A percentile compares a stretch with the other conserved stretches of the same genome.
phyloP scores from a whole-genome alignment of 1,139 yeast genomes.

The Saccharomyces pastorianus region DNA sequence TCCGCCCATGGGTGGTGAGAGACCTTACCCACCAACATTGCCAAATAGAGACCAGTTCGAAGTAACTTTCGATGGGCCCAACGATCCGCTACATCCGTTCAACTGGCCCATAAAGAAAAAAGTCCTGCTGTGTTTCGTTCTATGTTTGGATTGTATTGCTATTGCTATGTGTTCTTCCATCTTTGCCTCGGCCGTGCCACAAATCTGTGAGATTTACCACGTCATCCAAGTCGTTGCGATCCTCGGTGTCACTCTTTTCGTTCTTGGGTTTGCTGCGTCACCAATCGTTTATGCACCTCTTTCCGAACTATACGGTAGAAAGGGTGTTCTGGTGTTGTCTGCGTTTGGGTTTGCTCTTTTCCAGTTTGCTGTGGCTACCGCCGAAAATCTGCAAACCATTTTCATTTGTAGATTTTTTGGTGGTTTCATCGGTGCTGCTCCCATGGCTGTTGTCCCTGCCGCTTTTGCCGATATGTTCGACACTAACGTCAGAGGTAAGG shows the following conservation, averaged over 20 bases:
- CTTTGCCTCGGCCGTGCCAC: conserved; percentile 45
- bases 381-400: conserved; percentile 63
- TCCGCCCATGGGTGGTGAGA: conserved; percentile 51
- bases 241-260: conserved; percentile 63
- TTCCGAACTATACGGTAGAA: conserved; percentile 69
- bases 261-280: conserved; percentile 75
- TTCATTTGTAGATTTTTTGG: conserved; percentile 67
- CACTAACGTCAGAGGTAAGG: conserved; percentile 56
- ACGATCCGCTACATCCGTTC: conserved; percentile 56
- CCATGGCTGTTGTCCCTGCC: conserved; percentile 77
- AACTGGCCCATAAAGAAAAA: conserved; percentile 47
- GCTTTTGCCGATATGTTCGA: conserved; percentile 70
- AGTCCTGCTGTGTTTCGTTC: conserved; percentile 34
- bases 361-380: conserved; percentile 64
- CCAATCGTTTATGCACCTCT: conserved; percentile 78
- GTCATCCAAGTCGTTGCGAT: conserved; percentile 51
- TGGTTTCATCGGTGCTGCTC: conserved; percentile 72
- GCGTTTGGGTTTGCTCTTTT: conserved; percentile 51
- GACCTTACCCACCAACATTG: conserved; percentile 44
- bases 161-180: conserved; percentile 59
- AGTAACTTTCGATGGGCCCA: conserved; percentile 52
- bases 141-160: conserved; percentile 40
- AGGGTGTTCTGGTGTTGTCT: conserved; percentile 46
- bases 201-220: conserved; percentile 38
- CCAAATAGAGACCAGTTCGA: conserved; percentile 46